phyloP scores from a whole-genome alignment of 805 yeast species.

The Myxozyma kluyveri region DNA sequence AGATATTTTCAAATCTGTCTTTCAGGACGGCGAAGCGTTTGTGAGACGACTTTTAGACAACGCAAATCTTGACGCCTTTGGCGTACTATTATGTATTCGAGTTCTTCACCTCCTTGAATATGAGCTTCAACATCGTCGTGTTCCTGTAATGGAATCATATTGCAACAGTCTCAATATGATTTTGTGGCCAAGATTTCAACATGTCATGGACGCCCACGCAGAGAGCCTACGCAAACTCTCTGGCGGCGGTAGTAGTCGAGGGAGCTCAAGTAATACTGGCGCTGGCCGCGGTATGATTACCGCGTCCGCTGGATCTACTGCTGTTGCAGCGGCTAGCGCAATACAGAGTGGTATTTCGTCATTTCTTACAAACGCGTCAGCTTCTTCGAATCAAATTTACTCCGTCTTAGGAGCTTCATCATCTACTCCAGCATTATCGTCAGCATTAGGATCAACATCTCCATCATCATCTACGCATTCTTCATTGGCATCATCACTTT shows the following conservation, averaged over 20 bases:
- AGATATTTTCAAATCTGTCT: constrained; percentile 53
- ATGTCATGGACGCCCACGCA: constrained; percentile 72
- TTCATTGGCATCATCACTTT: constrained; percentile 10
- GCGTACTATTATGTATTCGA: constrained; percentile 71
- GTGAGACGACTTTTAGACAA: constrained; percentile 43
- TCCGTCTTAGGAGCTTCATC: not conserved
- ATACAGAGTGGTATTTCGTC: constrained; percentile 5
- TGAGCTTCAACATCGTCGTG: constrained; percentile 63
- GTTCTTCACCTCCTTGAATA: constrained; percentile 62
- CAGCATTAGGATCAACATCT: not conserved
- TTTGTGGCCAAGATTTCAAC: constrained; percentile 86
- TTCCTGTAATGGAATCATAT: constrained; percentile 70
- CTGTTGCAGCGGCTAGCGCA: constrained; percentile 38
- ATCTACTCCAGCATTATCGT: not conserved
- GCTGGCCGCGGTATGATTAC: constrained; percentile 27
- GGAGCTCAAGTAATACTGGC: constrained; percentile 1
- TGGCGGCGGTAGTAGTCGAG: too few relatives aligned
- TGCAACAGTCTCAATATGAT: constrained; percentile 61
- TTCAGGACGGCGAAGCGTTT: constrained; percentile 49
- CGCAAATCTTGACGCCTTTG: constrained; percentile 63
- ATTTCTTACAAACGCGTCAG: not conserved
- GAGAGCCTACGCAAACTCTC: constrained; percentile 54
- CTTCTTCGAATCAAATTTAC: not conserved
- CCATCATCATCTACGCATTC: too few relatives aligned
- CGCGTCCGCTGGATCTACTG: constrained; percentile 42